Base-by-base conservation (phyloP, 1,284 basidiomycete species). In the Ceratobasidium sp. region DNA sequence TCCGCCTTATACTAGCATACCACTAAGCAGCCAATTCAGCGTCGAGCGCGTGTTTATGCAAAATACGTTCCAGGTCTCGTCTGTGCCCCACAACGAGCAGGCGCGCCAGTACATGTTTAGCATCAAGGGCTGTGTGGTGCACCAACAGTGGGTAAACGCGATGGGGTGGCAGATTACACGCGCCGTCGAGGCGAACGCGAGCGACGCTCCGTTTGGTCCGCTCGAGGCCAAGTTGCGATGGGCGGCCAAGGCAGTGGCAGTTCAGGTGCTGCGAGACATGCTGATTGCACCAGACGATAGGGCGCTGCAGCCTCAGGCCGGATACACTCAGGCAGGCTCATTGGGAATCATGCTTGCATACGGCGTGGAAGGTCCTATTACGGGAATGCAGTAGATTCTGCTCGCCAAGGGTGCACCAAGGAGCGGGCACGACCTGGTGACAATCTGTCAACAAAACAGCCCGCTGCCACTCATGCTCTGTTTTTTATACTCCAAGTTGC, bases 21-120 rank as follows among this genome's bases (percentile, higher is more conserved):
- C 95, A 20, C 87, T 93, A 71, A 94, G 91, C 82, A 91, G 89
- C 79, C 88, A 90, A 8, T 87, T 98, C 80, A 87, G 89, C 35
- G 91, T 98, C 78, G 96, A 98, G 83, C 90, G 96, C 33, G 92
- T 93, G 0, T 97, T 97, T 86, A 97, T 98, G 96, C 91, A 92
- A 68, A 93, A 97, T 83, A 97, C 95, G 0, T 96, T 98, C 87
- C 94, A 97, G 83, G 85, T 98, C 30, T 91, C 94, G 2, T 98
- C 98, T 85, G 81, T 89, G 59, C 93, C 93, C 80, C 92, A 93
- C 80, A 83, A 87, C 20, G 91, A 91, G 35, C 80, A 86, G 77
- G 93, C 93, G 84, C 89, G 96, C 80, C 91, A 92, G 83, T 98
- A 98, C 85, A 95, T 97, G 91, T 97, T 97, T 87, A 96, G 94